A percentile compares a stretch with the other conserved stretches of the same genome.
phyloP scores from a whole-genome alignment of 805 yeast species.

The Kodamaea leandrae region DNA sequence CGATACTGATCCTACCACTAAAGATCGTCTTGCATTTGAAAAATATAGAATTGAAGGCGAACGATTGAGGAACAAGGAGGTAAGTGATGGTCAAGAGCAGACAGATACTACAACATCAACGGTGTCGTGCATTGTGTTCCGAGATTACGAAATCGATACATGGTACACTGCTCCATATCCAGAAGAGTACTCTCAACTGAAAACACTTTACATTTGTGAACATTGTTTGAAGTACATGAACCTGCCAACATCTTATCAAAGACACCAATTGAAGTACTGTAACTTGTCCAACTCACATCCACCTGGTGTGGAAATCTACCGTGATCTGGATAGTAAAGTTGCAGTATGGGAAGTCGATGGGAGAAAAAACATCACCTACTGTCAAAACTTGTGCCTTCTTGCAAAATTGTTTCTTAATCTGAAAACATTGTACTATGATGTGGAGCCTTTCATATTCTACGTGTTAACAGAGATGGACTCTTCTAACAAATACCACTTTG shows the following conservation, averaged over 20 bases:
- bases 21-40: constrained; percentile 51
- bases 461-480: constrained; percentile 69
- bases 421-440: constrained; percentile 90
- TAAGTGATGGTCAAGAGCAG: neutral
- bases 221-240: constrained; percentile 77
- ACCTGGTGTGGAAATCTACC: constrained; percentile 48
- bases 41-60: constrained; percentile 39
- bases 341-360: constrained; percentile 67
- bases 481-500: constrained; percentile 60
- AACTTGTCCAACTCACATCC: constrained; percentile 56
- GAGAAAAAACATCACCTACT: constrained; percentile 70
- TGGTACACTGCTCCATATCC: constrained; percentile 96
- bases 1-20: constrained; percentile 55
- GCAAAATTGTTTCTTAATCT: constrained; percentile 89
- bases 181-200: constrained; percentile 66
- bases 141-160: constrained; percentile 73
- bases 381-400: constrained; percentile 85
- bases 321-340: constrained; percentile 28
- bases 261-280: constrained; percentile 76
- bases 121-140: constrained; percentile 65
- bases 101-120: constrained; percentile 24
- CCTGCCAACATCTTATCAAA: constrained; percentile 58
- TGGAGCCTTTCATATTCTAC: constrained; percentile 91
- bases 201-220: constrained; percentile 73
- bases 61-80: constrained; percentile 21